Evolutionary conservation across 768 basidiomycete genomes (phyloP), one percentile per base, ranked within the genome.

Genomic region (Rhizopogon sp.): DNA sequence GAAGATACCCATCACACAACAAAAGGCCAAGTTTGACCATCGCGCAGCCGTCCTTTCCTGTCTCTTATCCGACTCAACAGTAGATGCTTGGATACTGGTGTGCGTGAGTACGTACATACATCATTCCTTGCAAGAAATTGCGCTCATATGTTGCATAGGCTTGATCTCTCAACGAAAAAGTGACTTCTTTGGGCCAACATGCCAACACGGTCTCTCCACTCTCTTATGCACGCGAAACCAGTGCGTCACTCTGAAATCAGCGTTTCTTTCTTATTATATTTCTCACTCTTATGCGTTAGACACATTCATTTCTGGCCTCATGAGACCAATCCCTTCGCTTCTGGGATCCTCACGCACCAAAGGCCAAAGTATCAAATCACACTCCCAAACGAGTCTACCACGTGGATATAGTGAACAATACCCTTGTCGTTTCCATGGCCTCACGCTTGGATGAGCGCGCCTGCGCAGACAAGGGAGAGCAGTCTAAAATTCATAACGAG

Each of bases 401-500:
- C 58, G 82, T 96, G 70, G 92, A 94, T 61, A 72, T 88, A 22
- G 84, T 88, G 22, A 81, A 85, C 53, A 74, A 88, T 63, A 88
- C 79, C 14, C 82, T 98, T 45, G 93, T 98, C 13, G 88, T 97
- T 25, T 91, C 90, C 1, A 93, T 97, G 88, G 93, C 93, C 3
- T 92, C 90, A 55, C 80, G 95, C 11, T 73, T 92, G 85, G 57
- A 87, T 98, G 83, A 75, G 78, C 53, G 72, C 77, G 51, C 87
- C 90, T 0, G 77, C 82, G 51, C 90, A 94, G 64, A 79, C 84
- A 68, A 73, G 97, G 58, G 97, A 98, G 73, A 93, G 91, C 67
- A 93, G 91, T 60, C 71, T 99, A 56, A 97, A 97, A 70, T 98
- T 90, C 67, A 89, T 97, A 88, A 98, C 95, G 40, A 76, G 93